A percentile compares a stretch with the other conserved stretches of the same genome.
Evolutionary conservation across 441 rosid genomes (phyloP).

Genomic region (Euphorbia celastroides): DNA sequence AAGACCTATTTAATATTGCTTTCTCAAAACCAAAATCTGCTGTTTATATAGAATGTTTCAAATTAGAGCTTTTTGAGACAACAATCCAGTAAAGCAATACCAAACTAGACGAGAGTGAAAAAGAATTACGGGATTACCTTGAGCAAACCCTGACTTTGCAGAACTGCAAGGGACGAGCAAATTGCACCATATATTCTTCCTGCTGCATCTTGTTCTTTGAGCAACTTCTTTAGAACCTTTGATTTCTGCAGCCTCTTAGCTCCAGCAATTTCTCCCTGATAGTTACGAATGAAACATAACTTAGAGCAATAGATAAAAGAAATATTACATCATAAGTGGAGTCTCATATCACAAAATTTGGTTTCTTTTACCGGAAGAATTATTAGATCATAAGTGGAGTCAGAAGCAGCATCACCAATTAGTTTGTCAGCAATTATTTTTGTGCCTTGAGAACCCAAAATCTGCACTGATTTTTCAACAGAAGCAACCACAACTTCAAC

Average conservation of each 20-base stretch:
- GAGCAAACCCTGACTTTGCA: slow-evolving; percentile 62
- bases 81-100: too few relatives aligned
- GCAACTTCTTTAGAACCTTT: slow-evolving; percentile 67
- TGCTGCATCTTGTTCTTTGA: slow-evolving; percentile 62
- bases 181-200: slow-evolving; percentile 76
- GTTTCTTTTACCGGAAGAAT: slow-evolving; percentile 72
- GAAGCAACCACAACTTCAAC: slow-evolving; percentile 82
- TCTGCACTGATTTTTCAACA: slow-evolving; percentile 53
- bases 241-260: slow-evolving; percentile 61
- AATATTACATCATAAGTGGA: not conserved
- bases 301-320: not conserved
- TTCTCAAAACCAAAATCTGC: too few relatives aligned
- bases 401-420: slow-evolving; percentile 49
- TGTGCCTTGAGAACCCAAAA: slow-evolving; percentile 70
- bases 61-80: too few relatives aligned
- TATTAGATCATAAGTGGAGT: slow-evolving; percentile 58
- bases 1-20: too few relatives aligned
- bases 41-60: too few relatives aligned
- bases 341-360: not conserved
- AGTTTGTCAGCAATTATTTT: slow-evolving; percentile 74
- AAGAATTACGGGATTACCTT: slow-evolving; percentile 35
- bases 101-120: too few relatives aligned
- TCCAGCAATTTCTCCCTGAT: slow-evolving; percentile 65
- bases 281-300: slow-evolving; percentile 6
- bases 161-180: slow-evolving; percentile 52